A percentile compares a stretch with the other conserved stretches of the same genome.
phyloP scores from a whole-genome alignment of 2,329 filamentous ascomycete species.

The Sporothrix inflata region DNA sequence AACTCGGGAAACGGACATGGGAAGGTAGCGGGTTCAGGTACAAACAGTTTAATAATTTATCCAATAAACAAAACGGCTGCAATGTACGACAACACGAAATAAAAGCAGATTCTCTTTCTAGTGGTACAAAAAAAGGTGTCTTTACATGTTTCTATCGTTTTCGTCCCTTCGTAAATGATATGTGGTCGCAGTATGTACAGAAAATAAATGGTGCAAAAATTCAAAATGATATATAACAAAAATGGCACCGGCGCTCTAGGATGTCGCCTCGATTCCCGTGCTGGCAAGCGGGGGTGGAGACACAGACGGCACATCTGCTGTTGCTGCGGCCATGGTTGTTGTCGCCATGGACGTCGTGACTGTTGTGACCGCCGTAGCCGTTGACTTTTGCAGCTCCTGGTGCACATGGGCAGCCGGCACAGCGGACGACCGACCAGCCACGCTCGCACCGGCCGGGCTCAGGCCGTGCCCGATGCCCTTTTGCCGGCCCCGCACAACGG shows the following conservation, averaged over 20 bases:
- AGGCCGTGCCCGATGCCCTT: constrained; percentile 72
- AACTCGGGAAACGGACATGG: background rate
- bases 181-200: background rate
- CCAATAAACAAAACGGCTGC: too few relatives aligned
- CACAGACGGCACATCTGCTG: background rate
- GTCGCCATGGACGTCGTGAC: background rate
- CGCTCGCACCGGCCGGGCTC: background rate
- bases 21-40: background rate
- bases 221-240: constrained; percentile 1
- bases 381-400: background rate
- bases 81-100: background rate
- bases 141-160: background rate
- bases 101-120: background rate
- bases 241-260: background rate
- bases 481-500: constrained; percentile 66
- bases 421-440: background rate
- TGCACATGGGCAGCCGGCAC: background rate
- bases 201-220: background rate
- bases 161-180: background rate
- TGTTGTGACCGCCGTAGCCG: background rate
- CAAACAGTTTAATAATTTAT: background rate
- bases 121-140: background rate
- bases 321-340: background rate
- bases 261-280: background rate
- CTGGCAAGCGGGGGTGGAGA: background rate